Evolutionary conservation across 1,284 basidiomycete species (phyloP).

Genomic region (Puccinia novopanici): DNA sequence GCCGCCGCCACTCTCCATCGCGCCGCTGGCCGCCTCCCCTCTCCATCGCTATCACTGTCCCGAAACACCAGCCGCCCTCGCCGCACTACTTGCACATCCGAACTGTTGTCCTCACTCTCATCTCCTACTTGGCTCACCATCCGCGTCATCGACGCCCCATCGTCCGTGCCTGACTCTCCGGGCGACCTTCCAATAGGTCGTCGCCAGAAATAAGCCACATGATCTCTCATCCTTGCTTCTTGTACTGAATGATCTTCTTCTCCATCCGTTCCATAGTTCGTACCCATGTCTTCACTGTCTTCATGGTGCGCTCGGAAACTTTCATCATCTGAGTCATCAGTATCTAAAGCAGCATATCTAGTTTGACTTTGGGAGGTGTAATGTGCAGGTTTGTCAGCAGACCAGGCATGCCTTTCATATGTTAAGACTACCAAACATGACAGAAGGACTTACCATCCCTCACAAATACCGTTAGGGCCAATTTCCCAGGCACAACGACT

Average conservation of each 20-base stretch:
- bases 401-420: not conserved
- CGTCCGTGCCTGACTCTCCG: not conserved
- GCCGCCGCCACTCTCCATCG: not conserved
- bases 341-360: constrained; percentile 11
- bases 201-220: not conserved
- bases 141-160: constrained; percentile 16
- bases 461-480: constrained; percentile 24
- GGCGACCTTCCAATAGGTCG: not conserved
- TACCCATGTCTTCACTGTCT: constrained; percentile 25
- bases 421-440: not conserved
- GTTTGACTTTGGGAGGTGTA: too few relatives aligned
- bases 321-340: constrained; percentile 21
- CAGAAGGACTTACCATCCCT: constrained; percentile 41
- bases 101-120: not conserved
- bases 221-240: not conserved
- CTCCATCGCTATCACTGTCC: constrained; percentile 9
- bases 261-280: constrained; percentile 11
- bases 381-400: not conserved
- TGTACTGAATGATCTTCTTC: not conserved
- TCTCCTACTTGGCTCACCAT: not conserved
- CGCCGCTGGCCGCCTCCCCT: not conserved
- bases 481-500: constrained; percentile 47
- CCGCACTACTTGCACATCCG: constrained; percentile 12
- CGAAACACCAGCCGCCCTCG: not conserved
- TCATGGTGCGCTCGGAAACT: not conserved